Evolutionary conservation across 1,284 basidiomycete genomes (phyloP).

Genomic region (Boletellus deceptivus): DNA sequence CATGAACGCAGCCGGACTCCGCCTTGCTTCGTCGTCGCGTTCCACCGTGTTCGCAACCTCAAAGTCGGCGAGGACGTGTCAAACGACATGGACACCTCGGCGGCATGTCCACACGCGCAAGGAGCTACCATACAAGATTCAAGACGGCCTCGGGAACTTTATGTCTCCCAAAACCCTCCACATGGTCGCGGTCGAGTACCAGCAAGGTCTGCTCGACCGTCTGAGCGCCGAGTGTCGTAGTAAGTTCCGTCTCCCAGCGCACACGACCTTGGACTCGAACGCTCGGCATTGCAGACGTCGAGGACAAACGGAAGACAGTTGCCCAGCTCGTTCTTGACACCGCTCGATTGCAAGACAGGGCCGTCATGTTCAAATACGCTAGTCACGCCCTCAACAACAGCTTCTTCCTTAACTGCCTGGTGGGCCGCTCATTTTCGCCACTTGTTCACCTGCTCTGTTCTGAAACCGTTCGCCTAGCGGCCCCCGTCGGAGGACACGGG

Average conservation of each 20-base stretch:
- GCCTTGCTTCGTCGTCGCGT: slow-evolving; percentile 26
- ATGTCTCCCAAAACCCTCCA: slow-evolving; percentile 66
- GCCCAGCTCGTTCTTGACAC: slow-evolving; percentile 76
- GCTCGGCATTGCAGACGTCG: slow-evolving; percentile 45
- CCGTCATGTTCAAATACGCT: slow-evolving; percentile 88
- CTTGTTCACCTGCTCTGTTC: background rate
- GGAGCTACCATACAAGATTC: slow-evolving; percentile 60
- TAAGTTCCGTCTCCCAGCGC: slow-evolving; percentile 37
- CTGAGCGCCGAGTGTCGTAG: slow-evolving; percentile 73
- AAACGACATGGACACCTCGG: slow-evolving; percentile 13
- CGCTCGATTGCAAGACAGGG: slow-evolving; percentile 58
- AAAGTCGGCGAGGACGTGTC: slow-evolving; percentile 11
- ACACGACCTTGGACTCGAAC: slow-evolving; percentile 3
- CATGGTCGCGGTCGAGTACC: slow-evolving; percentile 75
- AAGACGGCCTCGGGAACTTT: slow-evolving; percentile 73
- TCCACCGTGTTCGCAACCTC: slow-evolving; percentile 13
- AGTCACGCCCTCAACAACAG: slow-evolving; percentile 92
- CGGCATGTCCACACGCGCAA: slow-evolving; percentile 57
- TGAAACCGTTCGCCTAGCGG: slow-evolving; percentile 37
- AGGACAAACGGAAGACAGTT: slow-evolving; percentile 58
- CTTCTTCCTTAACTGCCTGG: slow-evolving; percentile 88
- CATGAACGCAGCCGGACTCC: slow-evolving; percentile 30
- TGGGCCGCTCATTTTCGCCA: slow-evolving; percentile 42
- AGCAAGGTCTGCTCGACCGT: slow-evolving; percentile 73
- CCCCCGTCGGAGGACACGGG: slow-evolving; percentile 46